These are phyloP conservation scores for Vicia faba DNA, from an alignment of 306 rosid genomes.

Conservation along the genomic window DNA sequence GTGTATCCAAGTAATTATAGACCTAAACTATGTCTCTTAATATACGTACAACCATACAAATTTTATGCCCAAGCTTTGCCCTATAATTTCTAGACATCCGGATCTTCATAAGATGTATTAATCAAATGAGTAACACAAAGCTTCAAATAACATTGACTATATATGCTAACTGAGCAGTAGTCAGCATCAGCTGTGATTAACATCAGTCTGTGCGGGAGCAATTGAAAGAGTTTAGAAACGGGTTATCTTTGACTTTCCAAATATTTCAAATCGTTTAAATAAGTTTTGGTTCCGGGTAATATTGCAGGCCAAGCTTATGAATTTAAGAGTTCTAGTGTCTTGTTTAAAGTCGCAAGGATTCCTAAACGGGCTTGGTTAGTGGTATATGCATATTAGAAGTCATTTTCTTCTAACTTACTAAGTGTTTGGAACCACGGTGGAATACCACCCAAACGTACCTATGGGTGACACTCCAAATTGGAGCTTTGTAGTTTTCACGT, in stretches of 20 bases:
- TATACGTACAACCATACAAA: not conserved
- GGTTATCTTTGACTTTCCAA: not conserved
- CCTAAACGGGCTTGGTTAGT: not conserved
- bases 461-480: too few relatives aligned
- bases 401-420: not conserved
- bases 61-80: not conserved
- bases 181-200: not conserved
- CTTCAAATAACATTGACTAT: not conserved
- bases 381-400: not conserved
- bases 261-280: not conserved
- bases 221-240: not conserved
- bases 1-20: not conserved
- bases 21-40: not conserved
- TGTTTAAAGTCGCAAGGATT: not conserved
- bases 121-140: slow-evolving; percentile 5
- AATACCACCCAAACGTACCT: too few relatives aligned
- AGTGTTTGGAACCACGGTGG: too few relatives aligned
- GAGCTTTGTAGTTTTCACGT: too few relatives aligned
- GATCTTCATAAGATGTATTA: not conserved
- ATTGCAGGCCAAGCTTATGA: not conserved
- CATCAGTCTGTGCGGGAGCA: not conserved
- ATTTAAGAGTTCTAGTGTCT: not conserved
- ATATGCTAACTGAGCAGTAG: not conserved
- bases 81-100: not conserved
- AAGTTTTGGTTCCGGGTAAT: slow-evolving; percentile 1